Conservation (phyloP, 176 grass and related monocot species). For the Avena sativa region DNA sequence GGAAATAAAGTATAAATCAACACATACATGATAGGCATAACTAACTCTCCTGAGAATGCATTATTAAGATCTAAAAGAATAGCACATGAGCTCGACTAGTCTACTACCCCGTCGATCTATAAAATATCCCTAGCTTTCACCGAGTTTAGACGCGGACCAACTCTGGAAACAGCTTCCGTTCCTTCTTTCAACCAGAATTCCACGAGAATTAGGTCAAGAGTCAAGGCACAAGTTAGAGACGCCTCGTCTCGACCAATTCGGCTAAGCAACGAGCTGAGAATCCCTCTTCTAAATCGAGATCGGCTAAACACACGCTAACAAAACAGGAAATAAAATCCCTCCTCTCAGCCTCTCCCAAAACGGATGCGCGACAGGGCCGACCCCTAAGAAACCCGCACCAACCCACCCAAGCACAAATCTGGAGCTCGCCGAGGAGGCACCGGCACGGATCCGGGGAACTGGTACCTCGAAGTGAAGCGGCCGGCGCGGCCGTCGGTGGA, state of each 20-base stretch:
- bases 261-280: background rate
- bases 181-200: background rate
- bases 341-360: background rate
- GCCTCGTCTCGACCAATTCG: background rate
- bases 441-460: conserved; percentile 27
- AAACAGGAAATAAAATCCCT: background rate
- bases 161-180: background rate
- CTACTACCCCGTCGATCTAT: too few relatives aligned
- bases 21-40: background rate
- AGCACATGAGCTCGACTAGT: background rate
- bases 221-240: background rate
- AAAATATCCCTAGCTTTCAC: background rate
- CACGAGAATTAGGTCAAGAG: background rate
- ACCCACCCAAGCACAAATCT: background rate
- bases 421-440: background rate
- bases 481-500: background rate
- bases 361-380: background rate
- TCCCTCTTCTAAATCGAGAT: background rate
- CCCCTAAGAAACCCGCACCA: background rate
- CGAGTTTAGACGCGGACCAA: background rate
- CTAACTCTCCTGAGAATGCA: background rate
- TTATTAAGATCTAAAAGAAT: background rate
- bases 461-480: conserved; percentile 23
- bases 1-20: background rate
- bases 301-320: background rate